A percentile compares a stretch with the other conserved stretches of the same genome.
Evolutionary conservation across 441 rosid genomes (phyloP).

Genomic region (Geranium incanum): DNA sequence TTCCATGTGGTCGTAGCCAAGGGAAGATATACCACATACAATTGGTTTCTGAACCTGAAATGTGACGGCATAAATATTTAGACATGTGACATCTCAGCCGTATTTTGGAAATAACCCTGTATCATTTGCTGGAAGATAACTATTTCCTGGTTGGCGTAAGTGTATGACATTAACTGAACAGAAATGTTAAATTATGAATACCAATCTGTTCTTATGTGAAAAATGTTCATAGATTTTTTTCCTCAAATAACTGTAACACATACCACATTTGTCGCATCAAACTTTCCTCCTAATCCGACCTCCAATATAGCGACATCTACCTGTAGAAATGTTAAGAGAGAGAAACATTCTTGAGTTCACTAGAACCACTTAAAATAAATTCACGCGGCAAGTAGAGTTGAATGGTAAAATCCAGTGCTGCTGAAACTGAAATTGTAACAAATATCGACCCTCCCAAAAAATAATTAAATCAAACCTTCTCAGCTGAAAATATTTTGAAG

Average conservation of each 20-base stretch:
- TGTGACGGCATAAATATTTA: slow-evolving; percentile 18
- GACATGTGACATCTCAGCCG: slow-evolving; percentile 21
- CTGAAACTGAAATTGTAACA: slow-evolving; percentile 1
- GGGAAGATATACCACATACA: slow-evolving; percentile 82
- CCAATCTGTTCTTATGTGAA: not conserved
- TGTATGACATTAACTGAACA: not conserved
- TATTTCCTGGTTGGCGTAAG: not conserved
- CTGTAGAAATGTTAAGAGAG: slow-evolving; percentile 35
- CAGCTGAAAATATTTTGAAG: slow-evolving; percentile 84
- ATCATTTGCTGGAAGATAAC: not conserved
- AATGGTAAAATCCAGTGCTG: not conserved
- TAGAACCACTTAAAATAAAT: slow-evolving; percentile 13
- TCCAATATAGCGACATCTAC: slow-evolving; percentile 92
- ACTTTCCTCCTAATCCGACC: slow-evolving; percentile 94
- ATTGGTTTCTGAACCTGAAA: slow-evolving; percentile 76
- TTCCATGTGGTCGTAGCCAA: slow-evolving; percentile 99
- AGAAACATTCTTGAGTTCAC: slow-evolving; percentile 14
- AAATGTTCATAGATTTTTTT: slow-evolving; percentile 8
- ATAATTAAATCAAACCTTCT: slow-evolving; percentile 50
- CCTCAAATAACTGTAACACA: slow-evolving; percentile 19
- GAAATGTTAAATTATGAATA: not conserved
- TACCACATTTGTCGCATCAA: slow-evolving; percentile 97
- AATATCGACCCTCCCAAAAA: not conserved
- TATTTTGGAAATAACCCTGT: not conserved
- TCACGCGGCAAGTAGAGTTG: slow-evolving; percentile 12